phyloP scores from a whole-genome alignment of 208 protist genomes.

The Trichomonas vaginalis region DNA sequence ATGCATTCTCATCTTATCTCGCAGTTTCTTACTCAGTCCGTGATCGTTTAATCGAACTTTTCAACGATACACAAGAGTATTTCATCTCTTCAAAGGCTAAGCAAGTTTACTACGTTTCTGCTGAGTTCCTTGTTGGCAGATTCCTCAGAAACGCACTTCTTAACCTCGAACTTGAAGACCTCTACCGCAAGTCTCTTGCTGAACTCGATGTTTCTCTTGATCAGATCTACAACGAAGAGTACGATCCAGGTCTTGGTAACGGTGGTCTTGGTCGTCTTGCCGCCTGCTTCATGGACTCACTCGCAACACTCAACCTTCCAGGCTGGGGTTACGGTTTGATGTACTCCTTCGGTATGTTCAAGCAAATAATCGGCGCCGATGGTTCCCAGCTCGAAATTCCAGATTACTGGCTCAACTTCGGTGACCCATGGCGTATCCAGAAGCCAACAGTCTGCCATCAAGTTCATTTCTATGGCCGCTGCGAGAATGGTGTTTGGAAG shows the following conservation, averaged over 20 bases:
- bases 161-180: background rate
- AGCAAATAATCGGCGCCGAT: background rate
- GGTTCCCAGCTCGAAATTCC: background rate
- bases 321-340: background rate
- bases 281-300: slow-evolving; percentile 4
- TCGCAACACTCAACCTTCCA: background rate
- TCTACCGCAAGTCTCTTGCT: background rate
- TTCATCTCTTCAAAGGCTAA: slow-evolving; percentile 34
- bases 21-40: slow-evolving; percentile 31
- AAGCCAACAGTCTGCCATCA: background rate
- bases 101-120: background rate
- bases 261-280: slow-evolving; percentile 15
- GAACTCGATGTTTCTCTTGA: background rate
- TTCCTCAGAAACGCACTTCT: background rate
- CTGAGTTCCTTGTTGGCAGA: background rate
- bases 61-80: slow-evolving; percentile 41
- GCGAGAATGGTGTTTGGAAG: background rate
- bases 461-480: background rate
- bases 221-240: background rate
- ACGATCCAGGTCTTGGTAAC: slow-evolving; percentile 3
- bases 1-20: slow-evolving; percentile 27
- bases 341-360: background rate
- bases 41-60: slow-evolving; percentile 39
- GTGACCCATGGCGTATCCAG: background rate
- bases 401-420: slow-evolving; percentile 6